These are phyloP conservation scores for Amaranthus palmeri DNA, from an alignment of 148 eudicot genomes.

Conservation along the genomic window DNA sequence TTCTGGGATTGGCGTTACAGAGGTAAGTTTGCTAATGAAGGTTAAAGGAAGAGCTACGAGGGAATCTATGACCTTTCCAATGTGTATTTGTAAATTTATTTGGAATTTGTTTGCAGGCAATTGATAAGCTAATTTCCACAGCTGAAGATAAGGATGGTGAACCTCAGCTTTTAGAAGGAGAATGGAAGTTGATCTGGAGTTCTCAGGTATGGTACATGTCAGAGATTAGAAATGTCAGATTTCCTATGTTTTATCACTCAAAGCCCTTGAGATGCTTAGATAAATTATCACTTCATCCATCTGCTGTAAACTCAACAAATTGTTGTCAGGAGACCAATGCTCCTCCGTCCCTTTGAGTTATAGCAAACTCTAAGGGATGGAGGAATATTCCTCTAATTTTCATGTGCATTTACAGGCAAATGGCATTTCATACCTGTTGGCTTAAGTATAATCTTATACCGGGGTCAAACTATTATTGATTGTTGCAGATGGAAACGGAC, in stretches of 20 bases:
- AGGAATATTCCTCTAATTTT: background rate
- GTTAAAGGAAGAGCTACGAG: background rate
- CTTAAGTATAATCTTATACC: background rate
- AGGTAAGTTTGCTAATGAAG: constrained; percentile 35
- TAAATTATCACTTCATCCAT: background rate
- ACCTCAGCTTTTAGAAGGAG: constrained; percentile 69
- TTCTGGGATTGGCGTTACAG: constrained; percentile 46
- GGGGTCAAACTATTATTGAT: background rate
- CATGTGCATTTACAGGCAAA: background rate
- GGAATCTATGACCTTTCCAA: background rate
- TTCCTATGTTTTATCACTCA: background rate
- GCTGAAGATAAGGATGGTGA: constrained; percentile 43
- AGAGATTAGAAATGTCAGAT: background rate
- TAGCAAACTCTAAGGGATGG: background rate
- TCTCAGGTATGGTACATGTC: constrained; percentile 60
- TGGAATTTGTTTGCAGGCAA: constrained; percentile 44
- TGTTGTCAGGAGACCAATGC: background rate
- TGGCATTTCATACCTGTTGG: background rate
- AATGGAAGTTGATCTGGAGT: constrained; percentile 98
- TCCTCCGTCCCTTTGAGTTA: background rate
- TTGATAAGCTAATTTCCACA: constrained; percentile 56
- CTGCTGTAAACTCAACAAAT: background rate
- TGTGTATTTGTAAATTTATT: background rate
- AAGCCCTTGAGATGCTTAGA: background rate
- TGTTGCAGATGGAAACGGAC: constrained; percentile 79